Evolutionary conservation across 2,329 filamentous ascomycete genomes (phyloP), one percentile per base, ranked within the genome.

Genomic region (Colletotrichum sp.): DNA sequence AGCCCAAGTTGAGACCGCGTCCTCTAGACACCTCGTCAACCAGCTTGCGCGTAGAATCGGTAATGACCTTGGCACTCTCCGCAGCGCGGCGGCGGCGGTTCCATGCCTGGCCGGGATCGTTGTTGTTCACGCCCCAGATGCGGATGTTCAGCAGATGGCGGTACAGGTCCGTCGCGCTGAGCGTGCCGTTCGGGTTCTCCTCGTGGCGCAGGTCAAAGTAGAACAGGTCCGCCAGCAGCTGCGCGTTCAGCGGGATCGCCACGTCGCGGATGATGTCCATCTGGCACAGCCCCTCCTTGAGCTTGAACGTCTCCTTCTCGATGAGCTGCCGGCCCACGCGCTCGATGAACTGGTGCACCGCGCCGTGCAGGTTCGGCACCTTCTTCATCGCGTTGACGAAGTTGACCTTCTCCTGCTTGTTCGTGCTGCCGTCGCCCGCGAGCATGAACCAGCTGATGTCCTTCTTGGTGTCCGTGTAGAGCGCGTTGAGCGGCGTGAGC

Each of bases 141-240:
- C 88, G 87, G 28, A 89, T 81, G 71, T 88, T 83, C 21, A 87
- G 79, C 26, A 89, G 81, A 24, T 85, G 77, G 2, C 81, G 81
- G 80, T 88, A 90, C 32, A 90, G 78, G 21, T 88, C 84, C 1
- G 85, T 81, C 2, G 81, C 78, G 5, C 83, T 81, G n/a, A 87
- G 83, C 1, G 80, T 81, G 12, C 91, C 91, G 12, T 84, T 83
- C 0, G 91, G 91, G 24, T 89, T 88, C 78, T 91, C 86, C 0
- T 86, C 83, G 0, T 88, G 89, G 78, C 91, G 90, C 34, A 93
- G 79, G 5, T 92, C 92, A 39, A 92, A 85, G 68, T 90, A 91
- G 81, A 92, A 91, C 15, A 91, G 83, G 57, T 92, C 89, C 0
- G 90, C 88, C 2, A 92, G 86, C 79, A 90, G 88, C 59, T 88